Evolutionary conservation across 768 basidiomycete species (phyloP).

Genomic region (Suillus alpinus): DNA sequence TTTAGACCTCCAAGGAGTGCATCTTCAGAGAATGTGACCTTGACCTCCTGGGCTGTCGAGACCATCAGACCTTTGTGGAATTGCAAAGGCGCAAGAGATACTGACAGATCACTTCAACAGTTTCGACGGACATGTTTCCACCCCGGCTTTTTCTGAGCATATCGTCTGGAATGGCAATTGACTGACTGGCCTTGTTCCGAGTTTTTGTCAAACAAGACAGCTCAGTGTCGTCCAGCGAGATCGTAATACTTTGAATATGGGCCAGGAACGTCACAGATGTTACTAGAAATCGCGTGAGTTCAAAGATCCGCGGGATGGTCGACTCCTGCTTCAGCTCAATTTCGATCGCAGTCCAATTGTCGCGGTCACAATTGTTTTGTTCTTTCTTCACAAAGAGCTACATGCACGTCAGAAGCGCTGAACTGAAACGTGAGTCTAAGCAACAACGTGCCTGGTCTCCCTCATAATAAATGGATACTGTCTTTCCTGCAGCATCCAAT

Average conservation of each 20-base stretch:
- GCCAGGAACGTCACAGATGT: conserved; percentile 50
- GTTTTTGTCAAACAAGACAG: background rate
- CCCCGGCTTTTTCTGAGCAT: background rate
- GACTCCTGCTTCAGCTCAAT: conserved; percentile 43
- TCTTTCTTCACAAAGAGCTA: conserved; percentile 3
- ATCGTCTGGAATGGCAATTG: background rate
- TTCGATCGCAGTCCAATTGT: conserved; percentile 45
- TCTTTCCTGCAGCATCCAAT: background rate
- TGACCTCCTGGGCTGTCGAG: background rate
- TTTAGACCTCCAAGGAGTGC: background rate
- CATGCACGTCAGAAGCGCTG: background rate
- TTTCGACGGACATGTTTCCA: background rate
- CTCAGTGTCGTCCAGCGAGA: background rate
- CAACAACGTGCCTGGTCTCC: conserved; percentile 10
- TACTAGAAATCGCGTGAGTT: conserved; percentile 46
- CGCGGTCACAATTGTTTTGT: background rate
- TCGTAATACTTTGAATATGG: conserved; percentile 22
- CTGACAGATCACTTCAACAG: conserved; percentile 1
- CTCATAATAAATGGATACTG: conserved; percentile 4
- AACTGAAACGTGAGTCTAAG: background rate
- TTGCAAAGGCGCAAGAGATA: background rate
- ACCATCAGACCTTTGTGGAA: background rate
- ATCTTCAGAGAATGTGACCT: background rate
- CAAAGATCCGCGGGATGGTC: conserved; percentile 40
- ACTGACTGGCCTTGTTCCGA: background rate